Evolutionary conservation across 1,284 basidiomycete species (phyloP), one percentile per base, ranked within the genome.

Genomic region (Trametes hirsuta): DNA sequence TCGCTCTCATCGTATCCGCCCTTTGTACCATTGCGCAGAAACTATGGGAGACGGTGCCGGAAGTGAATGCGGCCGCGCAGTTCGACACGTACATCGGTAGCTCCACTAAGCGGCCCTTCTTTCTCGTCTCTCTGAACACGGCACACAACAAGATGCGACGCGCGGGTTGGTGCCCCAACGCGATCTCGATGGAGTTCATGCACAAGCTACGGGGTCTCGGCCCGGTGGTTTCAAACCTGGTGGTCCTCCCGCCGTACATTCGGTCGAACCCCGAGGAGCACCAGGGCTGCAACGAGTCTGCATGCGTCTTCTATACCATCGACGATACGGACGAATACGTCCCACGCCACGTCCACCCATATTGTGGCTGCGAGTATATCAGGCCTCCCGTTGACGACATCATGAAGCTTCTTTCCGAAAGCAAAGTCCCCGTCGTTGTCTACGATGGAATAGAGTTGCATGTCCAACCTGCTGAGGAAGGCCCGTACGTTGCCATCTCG

Each of bases 401-500:
- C 47, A 30, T 46, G 1, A 11, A 14, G 1, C 46, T 59, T 6
- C 63, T 64, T 30, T 51, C 52, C 14, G 34, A 41, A 1, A 36
- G 45, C 4, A 4, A 35, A 4, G 36, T 61, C 1, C 59, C 59
- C 2, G 55, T 36, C 4, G 46, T 61, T 25, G 25, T 47, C 6
- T 53, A 34, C 41, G 59, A 57, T 24, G 55, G 51, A 4, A 12
- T 8, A 22, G 18, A 36, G 15, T 41, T 56, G 22, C 42, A 9
- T 6, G 54, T 53, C 24, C 45, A 18, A 11, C 24, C 46, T 4
- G 37, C 59, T 18, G 25, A 34, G 5, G 47, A 15, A 18, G 47
- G 8, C 21, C n/a, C 59, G 4, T 67, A 67, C 30, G 53, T 67
- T 39, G 64, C 64, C 2, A 60, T 67, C 21, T 67, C 64, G 1